phyloP scores from a whole-genome alignment of 106 monocot species.

The Platanthera zijinensis region DNA sequence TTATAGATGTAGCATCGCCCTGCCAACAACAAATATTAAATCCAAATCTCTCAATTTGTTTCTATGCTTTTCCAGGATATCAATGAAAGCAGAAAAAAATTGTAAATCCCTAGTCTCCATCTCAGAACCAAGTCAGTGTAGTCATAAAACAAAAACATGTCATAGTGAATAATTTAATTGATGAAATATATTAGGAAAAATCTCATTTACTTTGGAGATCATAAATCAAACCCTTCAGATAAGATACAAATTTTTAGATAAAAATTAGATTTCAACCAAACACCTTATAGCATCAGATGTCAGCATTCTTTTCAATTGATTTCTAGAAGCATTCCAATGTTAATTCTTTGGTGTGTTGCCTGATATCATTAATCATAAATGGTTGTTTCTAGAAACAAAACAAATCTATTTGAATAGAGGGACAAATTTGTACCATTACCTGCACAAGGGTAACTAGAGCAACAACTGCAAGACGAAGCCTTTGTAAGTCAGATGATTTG shows the following conservation, averaged over 20 bases:
- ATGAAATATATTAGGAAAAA: background rate
- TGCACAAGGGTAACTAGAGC: slow-evolving; percentile 73
- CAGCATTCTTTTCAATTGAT: background rate
- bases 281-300: background rate
- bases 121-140: background rate
- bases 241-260: background rate
- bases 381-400: background rate
- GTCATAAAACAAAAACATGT: background rate
- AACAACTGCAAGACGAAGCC: slow-evolving; percentile 66
- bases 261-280: background rate
- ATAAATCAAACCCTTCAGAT: background rate
- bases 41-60: background rate
- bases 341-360: background rate
- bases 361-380: background rate
- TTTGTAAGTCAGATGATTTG: slow-evolving; percentile 54
- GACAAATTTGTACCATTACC: slow-evolving; percentile 25
- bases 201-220: background rate
- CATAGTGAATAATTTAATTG: background rate
- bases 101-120: background rate
- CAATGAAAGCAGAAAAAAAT: background rate
- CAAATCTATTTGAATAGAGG: background rate
- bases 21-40: too few relatives aligned
- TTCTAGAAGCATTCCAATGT: background rate
- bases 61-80: background rate
- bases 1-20: too few relatives aligned